A percentile compares a stretch with the other conserved stretches of the same genome.
These are phyloP conservation scores for Colletotrichum magnum DNA, from an alignment of 2,329 filamentous ascomycete genomes.

Conservation along the genomic window DNA sequence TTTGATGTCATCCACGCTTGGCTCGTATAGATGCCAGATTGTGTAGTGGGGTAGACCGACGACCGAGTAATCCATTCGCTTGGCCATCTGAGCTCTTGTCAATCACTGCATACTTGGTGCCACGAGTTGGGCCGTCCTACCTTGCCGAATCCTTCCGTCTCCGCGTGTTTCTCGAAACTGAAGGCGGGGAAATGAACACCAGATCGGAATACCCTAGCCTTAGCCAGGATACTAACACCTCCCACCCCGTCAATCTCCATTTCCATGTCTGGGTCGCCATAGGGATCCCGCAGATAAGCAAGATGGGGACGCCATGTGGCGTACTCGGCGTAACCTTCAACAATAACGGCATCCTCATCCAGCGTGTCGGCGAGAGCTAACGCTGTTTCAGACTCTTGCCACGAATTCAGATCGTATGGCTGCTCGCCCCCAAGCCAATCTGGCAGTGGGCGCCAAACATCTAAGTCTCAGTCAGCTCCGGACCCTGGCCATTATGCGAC, in stretches of 20 bases:
- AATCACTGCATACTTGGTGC: constrained; percentile 25
- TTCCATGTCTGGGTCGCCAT: constrained; percentile 98
- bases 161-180: constrained; percentile 98
- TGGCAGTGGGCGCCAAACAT: constrained; percentile 98
- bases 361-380: constrained; percentile 93
- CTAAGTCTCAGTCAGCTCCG: constrained; percentile 59
- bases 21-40: constrained; percentile 99
- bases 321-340: constrained; percentile 98
- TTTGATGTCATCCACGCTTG: constrained; percentile 95
- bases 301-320: constrained; percentile 98
- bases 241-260: constrained; percentile 99
- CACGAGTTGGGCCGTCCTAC: constrained; percentile 60
- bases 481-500: too few species aligned
- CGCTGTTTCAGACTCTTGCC: constrained; percentile 99
- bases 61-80: constrained; percentile 94
- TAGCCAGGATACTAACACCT: constrained; percentile 96
- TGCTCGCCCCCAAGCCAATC: constrained; percentile 99
- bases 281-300: constrained; percentile 95
- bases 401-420: constrained; percentile 98
- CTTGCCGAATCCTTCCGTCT: constrained; percentile 99
- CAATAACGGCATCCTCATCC: constrained; percentile 98
- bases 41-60: constrained; percentile 97
- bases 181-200: constrained; percentile 99
- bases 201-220: constrained; percentile 93
- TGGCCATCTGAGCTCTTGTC: constrained; percentile 81